phyloP scores from a whole-genome alignment of 768 basidiomycete species.

The Cyclocybe aegerita region DNA sequence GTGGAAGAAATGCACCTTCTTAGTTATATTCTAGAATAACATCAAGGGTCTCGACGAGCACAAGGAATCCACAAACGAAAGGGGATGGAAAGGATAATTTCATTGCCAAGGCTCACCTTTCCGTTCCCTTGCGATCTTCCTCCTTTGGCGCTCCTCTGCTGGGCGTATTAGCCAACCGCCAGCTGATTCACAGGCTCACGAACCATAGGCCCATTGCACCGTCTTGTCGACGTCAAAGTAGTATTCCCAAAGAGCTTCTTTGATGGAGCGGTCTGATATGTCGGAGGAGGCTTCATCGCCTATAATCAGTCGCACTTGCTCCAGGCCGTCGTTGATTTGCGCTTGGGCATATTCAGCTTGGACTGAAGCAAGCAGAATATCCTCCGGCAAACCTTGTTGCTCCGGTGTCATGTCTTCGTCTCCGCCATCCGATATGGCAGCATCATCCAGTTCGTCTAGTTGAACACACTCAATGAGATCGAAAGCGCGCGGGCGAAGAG shows the following conservation, averaged over 20 bases:
- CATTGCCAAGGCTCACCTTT: slow-evolving; percentile 70
- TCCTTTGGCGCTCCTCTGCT: slow-evolving; percentile 64
- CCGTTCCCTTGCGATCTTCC: slow-evolving; percentile 64
- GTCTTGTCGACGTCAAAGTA: slow-evolving; percentile 84
- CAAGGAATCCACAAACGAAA: slow-evolving; percentile 28
- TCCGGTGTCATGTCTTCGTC: slow-evolving; percentile 81
- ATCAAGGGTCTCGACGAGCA: slow-evolving; percentile 21
- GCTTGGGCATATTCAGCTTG: slow-evolving; percentile 34
- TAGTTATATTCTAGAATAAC: slow-evolving; percentile 33
- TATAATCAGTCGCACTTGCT: slow-evolving; percentile 64
- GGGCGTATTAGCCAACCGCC: slow-evolving; percentile 1
- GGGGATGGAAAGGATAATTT: slow-evolving; percentile 22
- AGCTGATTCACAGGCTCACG: slow-evolving; percentile 22
- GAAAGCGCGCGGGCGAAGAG: slow-evolving; percentile 1
- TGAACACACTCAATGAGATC: slow-evolving; percentile 1
- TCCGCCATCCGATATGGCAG: slow-evolving; percentile 73
- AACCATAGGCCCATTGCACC: slow-evolving; percentile 73
- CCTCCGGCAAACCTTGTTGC: slow-evolving; percentile 60
- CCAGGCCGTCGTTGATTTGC: slow-evolving; percentile 70
- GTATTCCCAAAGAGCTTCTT: slow-evolving; percentile 81
- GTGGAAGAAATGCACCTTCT: slow-evolving; percentile 61
- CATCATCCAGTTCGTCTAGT: slow-evolving; percentile 84
- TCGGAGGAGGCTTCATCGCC: slow-evolving; percentile 66
- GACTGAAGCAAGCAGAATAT: slow-evolving; percentile 5
- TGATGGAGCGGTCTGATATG: slow-evolving; percentile 72